Base-by-base conservation (phyloP, 352 stramenopile genomes). In the Elongisporangium anandrum region DNA sequence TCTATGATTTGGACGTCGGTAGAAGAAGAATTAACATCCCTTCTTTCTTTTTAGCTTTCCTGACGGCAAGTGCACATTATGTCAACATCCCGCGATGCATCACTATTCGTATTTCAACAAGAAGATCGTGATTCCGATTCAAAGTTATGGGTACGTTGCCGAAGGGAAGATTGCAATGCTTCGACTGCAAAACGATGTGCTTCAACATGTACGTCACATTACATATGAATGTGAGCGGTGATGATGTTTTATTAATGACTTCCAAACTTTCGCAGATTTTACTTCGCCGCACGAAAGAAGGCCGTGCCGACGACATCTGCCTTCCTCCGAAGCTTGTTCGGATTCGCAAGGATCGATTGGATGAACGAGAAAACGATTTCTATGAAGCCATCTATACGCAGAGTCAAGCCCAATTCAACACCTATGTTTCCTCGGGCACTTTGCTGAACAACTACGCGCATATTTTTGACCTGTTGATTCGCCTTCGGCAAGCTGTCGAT, bases 401-500 rank as follows among this genome's bases (percentile, higher is more conserved):
- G 64, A 98, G 90, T 38, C 90, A 98, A 73, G 92, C 94, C 13
- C 92, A 98, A 61, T 99, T 99, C 72, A 95, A 99, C 79, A 98
- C 97, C 10, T 99, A 99, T 68, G 95, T 99, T 21, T 89, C 93
- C 38, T 90, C 85, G 17, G 97, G 97, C 15, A 99, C 97, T 54
- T 69, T 99, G 20, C 74, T 99, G n/a, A 99, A 99, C 85, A 99
- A 99, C 71, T 99, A 99, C 68, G 97, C 97, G 12, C 96, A 99
- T 87, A 93, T 99, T 63, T 98, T 99, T 76, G 97, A 97, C 63
- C 85, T 99, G 17, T 77, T 99, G 2, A 99, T 99, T 45, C 92
- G 97, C 3, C 90, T 99, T 63, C 90, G 98, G 3, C 97, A 99
- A 76, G 94, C 95, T 13, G 95, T 99, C 3, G 97, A 99, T 69